Evolutionary conservation across 1,284 basidiomycete species (phyloP).

Genomic region (Melanopsichium pennsylvanicum): DNA sequence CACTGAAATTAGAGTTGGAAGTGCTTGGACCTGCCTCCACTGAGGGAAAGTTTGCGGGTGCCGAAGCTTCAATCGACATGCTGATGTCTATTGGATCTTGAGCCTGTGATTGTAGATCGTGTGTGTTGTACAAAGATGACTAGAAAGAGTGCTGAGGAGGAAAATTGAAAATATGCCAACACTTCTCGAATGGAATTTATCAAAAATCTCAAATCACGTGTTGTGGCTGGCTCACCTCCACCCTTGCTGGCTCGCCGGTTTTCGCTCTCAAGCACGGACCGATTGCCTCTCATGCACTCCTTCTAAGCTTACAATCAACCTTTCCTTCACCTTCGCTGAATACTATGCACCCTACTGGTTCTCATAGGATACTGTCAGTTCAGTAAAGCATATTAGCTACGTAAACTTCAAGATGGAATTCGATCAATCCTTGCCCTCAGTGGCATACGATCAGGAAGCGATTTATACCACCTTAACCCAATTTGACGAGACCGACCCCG

Average conservation of each 20-base stretch:
- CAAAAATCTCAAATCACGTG: slow-evolving; percentile 11
- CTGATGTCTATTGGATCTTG: background rate
- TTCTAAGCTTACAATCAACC: background rate
- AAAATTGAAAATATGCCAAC: background rate
- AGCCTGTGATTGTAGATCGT: background rate
- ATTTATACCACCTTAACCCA: slow-evolving; percentile 28
- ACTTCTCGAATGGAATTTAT: slow-evolving; percentile 4
- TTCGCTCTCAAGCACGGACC: slow-evolving; percentile 1
- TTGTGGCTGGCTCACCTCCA: slow-evolving; percentile 4
- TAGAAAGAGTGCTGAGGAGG: background rate
- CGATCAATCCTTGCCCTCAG: slow-evolving; percentile 15
- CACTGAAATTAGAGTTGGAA: slow-evolving; percentile 1
- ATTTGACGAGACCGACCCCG: slow-evolving; percentile 29
- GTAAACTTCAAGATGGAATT: slow-evolving; percentile 7
- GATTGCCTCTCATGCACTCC: background rate
- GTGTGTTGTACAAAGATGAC: background rate
- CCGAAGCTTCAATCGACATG: slow-evolving; percentile 15
- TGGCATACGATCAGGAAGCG: slow-evolving; percentile 31
- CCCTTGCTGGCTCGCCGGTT: slow-evolving; percentile 15
- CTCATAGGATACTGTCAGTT: no score
- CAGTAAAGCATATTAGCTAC: background rate
- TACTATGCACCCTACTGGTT: no score
- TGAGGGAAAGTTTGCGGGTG: background rate
- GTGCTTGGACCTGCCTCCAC: slow-evolving; percentile 23
- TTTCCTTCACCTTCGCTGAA: background rate